Evolutionary conservation across 805 yeast genomes (phyloP), one percentile per base, ranked within the genome.

Genomic region (Spathaspora hagerdaliae): DNA sequence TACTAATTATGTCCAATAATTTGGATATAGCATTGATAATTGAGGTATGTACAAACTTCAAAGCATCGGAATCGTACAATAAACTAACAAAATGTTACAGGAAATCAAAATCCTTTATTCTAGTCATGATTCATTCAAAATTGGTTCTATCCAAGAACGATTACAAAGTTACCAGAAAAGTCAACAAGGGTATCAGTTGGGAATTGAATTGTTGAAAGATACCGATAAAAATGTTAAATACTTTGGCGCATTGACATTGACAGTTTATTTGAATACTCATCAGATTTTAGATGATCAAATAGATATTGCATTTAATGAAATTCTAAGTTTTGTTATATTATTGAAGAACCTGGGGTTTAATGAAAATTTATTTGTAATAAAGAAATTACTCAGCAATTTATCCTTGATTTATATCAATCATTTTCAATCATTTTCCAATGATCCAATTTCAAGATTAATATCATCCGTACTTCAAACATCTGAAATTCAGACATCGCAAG

Each of bases 191-290:
- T 73, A 81, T 66, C 51, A 52, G 2, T 56, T 88, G 24, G 96
- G 91, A 0, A 71, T 75, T 32, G 52, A 63, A 35, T 67, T 88
- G 15, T 64, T 88, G 48, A 48, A 39, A 49, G 56, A 59, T 2
- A 56, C 58, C 3, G 71, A 78, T 1, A 52, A 66, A 38, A 77
- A 77, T 46, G 78, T 82, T 50, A 79, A 81, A 56, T 88, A 84
- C 59, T 83, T 88, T 56, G 96, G 96, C 0, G 96, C 95, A 0
- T 72, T 86, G 46, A 88, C 96, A 0, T 81, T 79, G 47, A 77
- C 88, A 0, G 94, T 88, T 5, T 69, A 75, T 51, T 61, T 85
- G 38, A 79, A 78, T 47, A 57, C 52, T 14, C 48, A 49, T 37
- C 19, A 42, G 31, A 13, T 46, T 8, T n/a, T 43, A n/a, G 51